Percentiles rank a stretch among this genome's conserved stretches.
Evolutionary conservation across 345 rosid genomes (phyloP).

Genomic region (Boechera divaricarpa): DNA sequence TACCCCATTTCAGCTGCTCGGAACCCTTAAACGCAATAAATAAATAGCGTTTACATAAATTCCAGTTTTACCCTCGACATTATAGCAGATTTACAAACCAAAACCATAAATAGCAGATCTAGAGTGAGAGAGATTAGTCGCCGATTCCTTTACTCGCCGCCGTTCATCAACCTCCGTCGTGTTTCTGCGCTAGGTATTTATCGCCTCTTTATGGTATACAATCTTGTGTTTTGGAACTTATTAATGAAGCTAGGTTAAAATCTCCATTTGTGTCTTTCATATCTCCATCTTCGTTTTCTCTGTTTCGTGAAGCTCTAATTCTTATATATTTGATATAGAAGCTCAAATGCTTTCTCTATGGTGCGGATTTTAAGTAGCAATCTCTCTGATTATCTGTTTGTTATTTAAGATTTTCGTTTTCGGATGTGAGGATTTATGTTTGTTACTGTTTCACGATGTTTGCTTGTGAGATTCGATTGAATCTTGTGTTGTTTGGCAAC

Average conservation of each 20-base stretch:
- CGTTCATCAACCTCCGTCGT: slow-evolving; percentile 22
- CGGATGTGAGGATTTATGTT: too few relatives aligned
- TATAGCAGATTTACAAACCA: not conserved
- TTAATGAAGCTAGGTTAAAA: slow-evolving; percentile 21
- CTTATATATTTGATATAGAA: not conserved
- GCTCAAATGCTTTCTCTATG: not conserved
- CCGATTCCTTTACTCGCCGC: slow-evolving; percentile 7
- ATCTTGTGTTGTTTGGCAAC: slow-evolving; percentile 2
- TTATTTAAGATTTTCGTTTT: too few relatives aligned
- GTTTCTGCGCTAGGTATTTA: slow-evolving; percentile 1
- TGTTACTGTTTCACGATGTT: not conserved
- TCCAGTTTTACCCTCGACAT: not conserved
- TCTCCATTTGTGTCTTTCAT: not conserved
- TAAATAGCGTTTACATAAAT: not conserved
- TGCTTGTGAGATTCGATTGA: not conserved
- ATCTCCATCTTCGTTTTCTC: slow-evolving; percentile 10
- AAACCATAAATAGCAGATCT: slow-evolving; percentile 27
- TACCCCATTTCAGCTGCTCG: not conserved
- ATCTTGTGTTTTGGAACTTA: not conserved
- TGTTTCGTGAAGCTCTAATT: not conserved
- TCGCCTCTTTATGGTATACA: not conserved
- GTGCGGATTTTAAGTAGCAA: too few relatives aligned
- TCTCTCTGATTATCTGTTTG: too few relatives aligned
- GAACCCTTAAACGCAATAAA: not conserved
- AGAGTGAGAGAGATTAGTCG: not conserved